Evolutionary conservation across 169 alveolate genomes (phyloP).

Genomic region (Cryptosporidium meleagridis): DNA sequence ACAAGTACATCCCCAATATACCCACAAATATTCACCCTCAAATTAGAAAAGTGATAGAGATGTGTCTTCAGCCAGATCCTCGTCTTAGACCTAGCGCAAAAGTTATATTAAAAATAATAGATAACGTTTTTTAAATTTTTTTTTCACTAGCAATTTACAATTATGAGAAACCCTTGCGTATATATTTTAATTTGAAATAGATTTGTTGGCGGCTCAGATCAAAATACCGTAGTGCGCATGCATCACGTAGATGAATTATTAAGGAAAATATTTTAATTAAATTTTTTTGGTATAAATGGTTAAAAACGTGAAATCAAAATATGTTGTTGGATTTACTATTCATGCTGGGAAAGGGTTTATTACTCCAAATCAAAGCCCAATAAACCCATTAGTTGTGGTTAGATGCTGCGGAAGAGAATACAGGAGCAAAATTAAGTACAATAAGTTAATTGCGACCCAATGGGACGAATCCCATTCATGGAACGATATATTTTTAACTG

Average conservation of each 20-base stretch:
- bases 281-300: constrained; percentile 27
- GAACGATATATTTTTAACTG: constrained; percentile 86
- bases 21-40: constrained; percentile 32
- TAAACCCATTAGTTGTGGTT: constrained; percentile 89
- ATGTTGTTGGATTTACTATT: constrained; percentile 84
- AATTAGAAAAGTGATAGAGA: constrained; percentile 30
- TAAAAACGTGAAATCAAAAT: constrained; percentile 4
- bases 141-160: background rate
- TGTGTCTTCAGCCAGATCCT: constrained; percentile 54
- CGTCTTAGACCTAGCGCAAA: constrained; percentile 56
- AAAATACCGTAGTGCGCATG: constrained; percentile 35
- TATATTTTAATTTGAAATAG: background rate
- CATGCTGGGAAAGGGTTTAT: constrained; percentile 86
- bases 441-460: constrained; percentile 87
- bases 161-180: background rate
- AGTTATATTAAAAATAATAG: constrained; percentile 16
- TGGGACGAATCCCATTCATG: constrained; percentile 92
- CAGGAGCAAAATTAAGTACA: constrained; percentile 85
- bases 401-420: constrained; percentile 90
- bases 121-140: constrained; percentile 16
- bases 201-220: constrained; percentile 61
- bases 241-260: constrained; percentile 32
- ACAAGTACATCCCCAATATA: constrained; percentile 40
- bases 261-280: background rate
- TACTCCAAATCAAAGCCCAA: constrained; percentile 79